Base-by-base conservation (phyloP, 2,329 filamentous ascomycete genomes). In the Neonectria sp. region DNA sequence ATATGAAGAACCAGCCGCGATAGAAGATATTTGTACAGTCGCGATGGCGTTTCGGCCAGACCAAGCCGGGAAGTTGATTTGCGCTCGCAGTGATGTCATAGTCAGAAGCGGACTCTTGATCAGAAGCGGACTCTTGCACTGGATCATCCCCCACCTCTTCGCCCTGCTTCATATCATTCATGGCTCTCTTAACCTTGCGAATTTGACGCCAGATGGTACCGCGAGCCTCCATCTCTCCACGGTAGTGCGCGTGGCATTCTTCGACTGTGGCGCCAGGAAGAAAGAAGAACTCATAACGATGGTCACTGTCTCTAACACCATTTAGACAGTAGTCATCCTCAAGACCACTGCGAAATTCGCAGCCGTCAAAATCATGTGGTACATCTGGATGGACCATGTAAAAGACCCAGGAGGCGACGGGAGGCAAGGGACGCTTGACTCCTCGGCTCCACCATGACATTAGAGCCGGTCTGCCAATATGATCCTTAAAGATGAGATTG, bases 201-300 rank as follows among this genome's bases (percentile, higher is more conserved):
- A 62, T 57, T 15, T 62, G 49, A 29, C 57, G 60, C 68, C 60
- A 68, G 1, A 68, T 57, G 11, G 65, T 60, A 17, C 65, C 68
- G 46, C 45, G 55, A 57, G 65, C 43, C n/a, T 49, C 25, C 6
- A 68, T 31, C 13, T 68, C 65, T 15, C 12, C 12, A 56, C 25
- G 49, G 37, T 60, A 69, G 24, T 68, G 49, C 3, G 29, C 31
- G 11, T 55, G 11, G 15, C 49, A 69, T 29, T 68, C 57, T 29
- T 65, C 43, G 8, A 57, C 24, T 6, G 53, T 62, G 13, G 65
- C 56, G 3, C 40, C 40, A 15, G 58, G 55, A 1, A 66, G 27
- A n/a, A 62, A 66, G 43, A 62, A 66, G 15, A 56, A 62, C 33
- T 68, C 55, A 1, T 53, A 62, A 13, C 60, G 43, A 21, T 59